These are phyloP conservation scores for Elaeagnus macrophylla DNA, from an alignment of 306 rosid genomes.

Conservation along the genomic window DNA sequence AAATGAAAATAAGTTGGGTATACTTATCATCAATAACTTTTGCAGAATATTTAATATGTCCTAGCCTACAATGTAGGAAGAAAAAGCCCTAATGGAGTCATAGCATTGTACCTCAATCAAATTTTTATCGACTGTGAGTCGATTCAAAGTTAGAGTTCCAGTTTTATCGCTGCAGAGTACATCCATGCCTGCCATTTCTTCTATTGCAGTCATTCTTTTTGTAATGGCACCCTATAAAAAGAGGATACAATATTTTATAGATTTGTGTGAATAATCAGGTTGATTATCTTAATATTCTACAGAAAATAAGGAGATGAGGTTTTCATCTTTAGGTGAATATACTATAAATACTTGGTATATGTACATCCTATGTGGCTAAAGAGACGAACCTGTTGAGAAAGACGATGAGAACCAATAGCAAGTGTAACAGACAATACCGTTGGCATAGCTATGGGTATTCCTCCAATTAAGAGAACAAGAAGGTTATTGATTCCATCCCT, in stretches of 20 bases:
- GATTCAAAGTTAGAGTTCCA: conserved; percentile 81
- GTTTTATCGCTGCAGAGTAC: conserved; percentile 89
- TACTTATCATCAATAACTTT: no score
- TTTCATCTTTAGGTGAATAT: background rate
- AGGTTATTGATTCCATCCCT: conserved; percentile 87
- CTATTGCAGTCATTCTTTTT: conserved; percentile 91
- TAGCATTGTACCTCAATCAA: conserved; percentile 51
- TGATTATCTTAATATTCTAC: background rate
- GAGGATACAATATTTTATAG: conserved; percentile 1
- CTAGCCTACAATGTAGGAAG: background rate
- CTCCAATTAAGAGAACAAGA: conserved; percentile 89
- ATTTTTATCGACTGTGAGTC: conserved; percentile 65
- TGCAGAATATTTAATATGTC: no score
- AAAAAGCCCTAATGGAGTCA: background rate
- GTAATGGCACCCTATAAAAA: conserved; percentile 69
- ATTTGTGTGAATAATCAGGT: conserved; percentile 9
- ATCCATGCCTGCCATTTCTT: conserved; percentile 97
- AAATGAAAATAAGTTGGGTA: no score
- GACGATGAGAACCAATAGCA: conserved; percentile 84
- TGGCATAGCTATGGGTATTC: conserved; percentile 95
- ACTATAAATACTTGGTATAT: conserved; percentile 4
- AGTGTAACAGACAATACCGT: conserved; percentile 87
- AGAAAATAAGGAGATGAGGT: background rate
- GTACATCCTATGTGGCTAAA: background rate
- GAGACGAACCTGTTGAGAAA: conserved; percentile 71